Conservation (phyloP, 2,329 filamentous ascomycete species). For the Atkinsonella texensis region DNA sequence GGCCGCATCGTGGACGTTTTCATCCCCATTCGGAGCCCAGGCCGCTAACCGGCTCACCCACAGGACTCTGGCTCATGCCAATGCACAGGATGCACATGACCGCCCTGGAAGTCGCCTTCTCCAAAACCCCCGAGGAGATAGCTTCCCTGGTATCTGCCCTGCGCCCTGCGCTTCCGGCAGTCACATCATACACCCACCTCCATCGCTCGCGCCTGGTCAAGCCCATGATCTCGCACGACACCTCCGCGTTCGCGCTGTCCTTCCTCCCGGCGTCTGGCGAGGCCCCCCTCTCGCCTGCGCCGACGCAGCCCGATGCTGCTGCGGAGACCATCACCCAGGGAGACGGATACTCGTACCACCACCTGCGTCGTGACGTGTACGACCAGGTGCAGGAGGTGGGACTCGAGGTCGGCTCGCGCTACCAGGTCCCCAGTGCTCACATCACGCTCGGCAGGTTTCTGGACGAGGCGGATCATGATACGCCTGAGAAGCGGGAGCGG, state of each 20-base stretch:
- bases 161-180: slow-evolving; percentile 39
- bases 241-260: slow-evolving; percentile 73
- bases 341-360: slow-evolving; percentile 77
- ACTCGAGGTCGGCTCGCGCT: slow-evolving; percentile 63
- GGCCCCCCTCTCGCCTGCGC: slow-evolving; percentile 23
- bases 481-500: slow-evolving; percentile 42
- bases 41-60: too few relatives aligned
- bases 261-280: slow-evolving; percentile 72
- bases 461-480: slow-evolving; percentile 49
- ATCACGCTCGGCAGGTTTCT: slow-evolving; percentile 79
- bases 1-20: too few relatives aligned
- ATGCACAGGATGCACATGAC: slow-evolving; percentile 71
- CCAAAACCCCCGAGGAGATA: slow-evolving; percentile 58
- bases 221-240: slow-evolving; percentile 73
- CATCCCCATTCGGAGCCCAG: too few relatives aligned
- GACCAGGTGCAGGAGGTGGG: slow-evolving; percentile 47
- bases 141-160: slow-evolving; percentile 46
- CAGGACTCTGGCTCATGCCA: slow-evolving; percentile 82
- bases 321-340: slow-evolving; percentile 28
- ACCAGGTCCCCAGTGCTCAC: slow-evolving; percentile 82
- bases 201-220: slow-evolving; percentile 68
- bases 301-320: slow-evolving; percentile 24
- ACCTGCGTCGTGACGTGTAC: slow-evolving; percentile 72
- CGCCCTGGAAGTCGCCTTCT: slow-evolving; percentile 73
- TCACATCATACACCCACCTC: slow-evolving; percentile 53